Conservation (phyloP, 2,329 filamentous ascomycete genomes). For the Tolypocladium ovalisporum region DNA sequence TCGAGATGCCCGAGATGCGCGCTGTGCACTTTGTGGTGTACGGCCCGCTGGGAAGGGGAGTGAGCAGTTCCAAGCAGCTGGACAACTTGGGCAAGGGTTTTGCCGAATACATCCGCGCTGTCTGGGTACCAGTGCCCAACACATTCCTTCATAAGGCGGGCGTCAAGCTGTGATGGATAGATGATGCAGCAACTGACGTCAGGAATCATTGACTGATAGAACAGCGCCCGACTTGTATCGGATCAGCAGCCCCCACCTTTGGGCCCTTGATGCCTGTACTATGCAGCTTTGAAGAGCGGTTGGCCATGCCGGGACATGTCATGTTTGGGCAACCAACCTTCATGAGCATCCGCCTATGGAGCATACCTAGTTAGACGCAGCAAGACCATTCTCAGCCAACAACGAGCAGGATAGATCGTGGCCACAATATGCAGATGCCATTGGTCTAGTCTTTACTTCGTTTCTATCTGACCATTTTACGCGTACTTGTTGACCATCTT, state of each 20-base stretch:
- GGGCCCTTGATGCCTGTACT: too few relatives aligned
- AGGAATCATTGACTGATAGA: neutral
- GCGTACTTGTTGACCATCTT: constrained; percentile 26
- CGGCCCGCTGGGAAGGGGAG: constrained; percentile 29
- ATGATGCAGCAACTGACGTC: neutral
- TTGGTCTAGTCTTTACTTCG: neutral
- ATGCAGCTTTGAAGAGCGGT: too few relatives aligned
- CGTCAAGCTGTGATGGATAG: neutral
- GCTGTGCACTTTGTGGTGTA: constrained; percentile 42
- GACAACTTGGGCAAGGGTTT: constrained; percentile 43
- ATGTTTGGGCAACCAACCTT: too few relatives aligned
- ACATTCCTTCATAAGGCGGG: constrained; percentile 7
- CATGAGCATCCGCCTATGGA: too few relatives aligned
- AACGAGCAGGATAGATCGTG: too few relatives aligned
- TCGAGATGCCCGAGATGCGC: constrained; percentile 31
- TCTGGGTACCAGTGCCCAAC: constrained; percentile 10
- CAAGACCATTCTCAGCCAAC: too few relatives aligned
- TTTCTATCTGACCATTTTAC: neutral
- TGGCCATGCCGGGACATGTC: too few relatives aligned
- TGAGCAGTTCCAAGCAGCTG: constrained; percentile 34
- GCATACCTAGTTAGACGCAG: too few relatives aligned
- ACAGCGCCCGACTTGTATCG: neutral
- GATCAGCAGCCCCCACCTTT: neutral
- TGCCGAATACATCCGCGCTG: constrained; percentile 32
- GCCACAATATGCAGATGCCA: too few relatives aligned